These are phyloP conservation scores for Mytilinidion resinicola DNA, from an alignment of 495 filamentous ascomycete genomes.

Conservation along the genomic window DNA sequence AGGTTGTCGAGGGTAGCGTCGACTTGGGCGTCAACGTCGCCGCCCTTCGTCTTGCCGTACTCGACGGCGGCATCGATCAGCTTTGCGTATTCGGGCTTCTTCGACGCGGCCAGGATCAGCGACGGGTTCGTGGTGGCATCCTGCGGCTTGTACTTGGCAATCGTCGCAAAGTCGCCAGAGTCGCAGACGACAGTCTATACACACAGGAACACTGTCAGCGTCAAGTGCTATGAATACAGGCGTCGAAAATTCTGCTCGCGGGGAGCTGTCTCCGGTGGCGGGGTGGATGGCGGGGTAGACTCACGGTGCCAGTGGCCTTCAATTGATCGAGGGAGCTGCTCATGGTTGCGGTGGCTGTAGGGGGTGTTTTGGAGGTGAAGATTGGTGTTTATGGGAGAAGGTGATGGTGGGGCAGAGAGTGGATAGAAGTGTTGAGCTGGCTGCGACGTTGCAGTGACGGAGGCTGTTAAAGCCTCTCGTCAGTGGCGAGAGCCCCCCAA, in stretches of 20 bases:
- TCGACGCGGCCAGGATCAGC: conserved; percentile 92
- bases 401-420: neutral
- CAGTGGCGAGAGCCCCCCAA: conserved; percentile 1
- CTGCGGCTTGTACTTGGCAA: conserved; percentile 99
- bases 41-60: conserved; percentile 72
- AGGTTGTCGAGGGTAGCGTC: conserved; percentile 62
- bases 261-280: conserved; percentile 5
- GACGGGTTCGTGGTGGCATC: conserved; percentile 99
- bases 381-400: neutral
- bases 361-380: neutral
- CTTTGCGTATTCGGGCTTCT: conserved; percentile 93
- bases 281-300: conserved; percentile 42
- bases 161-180: conserved; percentile 80
- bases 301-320: conserved; percentile 90
- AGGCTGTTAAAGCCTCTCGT: neutral
- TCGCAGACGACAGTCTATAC: conserved; percentile 85
- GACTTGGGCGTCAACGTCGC: conserved; percentile 48
- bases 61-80: conserved; percentile 82
- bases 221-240: neutral
- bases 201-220: neutral
- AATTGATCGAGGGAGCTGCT: conserved; percentile 87
- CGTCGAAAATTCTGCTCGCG: neutral
- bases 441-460: neutral
- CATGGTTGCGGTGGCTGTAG: conserved; percentile 46
- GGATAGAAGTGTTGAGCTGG: neutral